Base-by-base conservation (phyloP, 2,329 filamentous ascomycete genomes). In the Xylaria sp. region DNA sequence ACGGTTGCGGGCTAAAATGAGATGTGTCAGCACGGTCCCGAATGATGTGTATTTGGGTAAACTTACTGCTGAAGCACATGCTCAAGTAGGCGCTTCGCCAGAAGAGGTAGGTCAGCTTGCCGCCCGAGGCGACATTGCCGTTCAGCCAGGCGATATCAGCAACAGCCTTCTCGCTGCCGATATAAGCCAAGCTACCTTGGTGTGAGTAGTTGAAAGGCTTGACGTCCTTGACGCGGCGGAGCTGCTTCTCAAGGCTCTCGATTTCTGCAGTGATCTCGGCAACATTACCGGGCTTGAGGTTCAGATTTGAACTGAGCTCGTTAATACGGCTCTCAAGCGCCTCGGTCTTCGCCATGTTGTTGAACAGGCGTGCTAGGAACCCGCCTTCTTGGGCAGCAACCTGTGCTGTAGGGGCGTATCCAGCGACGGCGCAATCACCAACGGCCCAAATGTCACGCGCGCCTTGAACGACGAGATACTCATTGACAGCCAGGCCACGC, bases 11-110 rank as follows among this genome's bases (percentile, higher is more conserved):
- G 92, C 92, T 96, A 53, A 43, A 54, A 52, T n/a, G n/a, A n/a
- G n/a, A 38, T 4, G 43, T 31, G 67, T 76, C 60, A 73, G 57
- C 23, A 35, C 41, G 23, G 13, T 25, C 9, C 13, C 41, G 15
- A 29, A 37, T 13, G 7, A 27, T 35, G 15, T 1, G 11, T 3
- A 19, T 21, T 17, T 35, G 52, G 49, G 19, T 33, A 62, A 69
- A 90, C 92, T 88, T 86, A 95, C 92, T 93, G 88, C 93, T 98
- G 79, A 99, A 99, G 87, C 94, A 97, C 95, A 99, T 99, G 85
- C 92, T 97, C 77, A 99, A 83, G 79, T 99, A 99, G 57, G 94
- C 95, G 75, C 91, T 96, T 77, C 93, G 87, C 95, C 95, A 99
- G 87, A 99, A 99, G 70, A 97, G 86, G 81, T 96, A 99, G 58